Evolutionary conservation across 2,329 filamentous ascomycete species (phyloP).

Genomic region (Aspergillus pseudotamarii): DNA sequence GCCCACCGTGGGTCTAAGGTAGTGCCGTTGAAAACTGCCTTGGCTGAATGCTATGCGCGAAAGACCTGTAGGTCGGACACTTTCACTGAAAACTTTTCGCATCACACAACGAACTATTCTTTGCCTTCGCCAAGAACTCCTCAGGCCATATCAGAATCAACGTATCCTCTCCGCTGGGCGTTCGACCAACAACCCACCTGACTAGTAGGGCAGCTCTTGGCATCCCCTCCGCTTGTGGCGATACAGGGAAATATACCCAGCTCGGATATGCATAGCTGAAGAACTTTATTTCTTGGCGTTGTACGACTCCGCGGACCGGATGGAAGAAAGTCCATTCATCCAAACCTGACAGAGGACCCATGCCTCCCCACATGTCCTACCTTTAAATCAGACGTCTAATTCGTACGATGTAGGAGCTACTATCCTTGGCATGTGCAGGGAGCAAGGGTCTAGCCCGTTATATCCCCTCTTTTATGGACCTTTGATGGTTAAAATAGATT

Average conservation of each 20-base stretch:
- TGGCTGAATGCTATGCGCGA: accelerated
- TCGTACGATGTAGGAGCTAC: neutral
- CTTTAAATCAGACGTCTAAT: neutral
- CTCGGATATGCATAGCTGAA: neutral
- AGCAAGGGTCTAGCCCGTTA: neutral
- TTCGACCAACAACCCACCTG: neutral
- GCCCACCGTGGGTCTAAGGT: neutral
- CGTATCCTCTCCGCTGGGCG: neutral
- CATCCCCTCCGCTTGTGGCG: neutral
- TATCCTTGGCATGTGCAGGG: neutral
- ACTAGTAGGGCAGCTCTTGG: neutral
- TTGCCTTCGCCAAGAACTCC: neutral
- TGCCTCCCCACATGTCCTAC: neutral
- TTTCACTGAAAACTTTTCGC: neutral
- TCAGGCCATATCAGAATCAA: neutral
- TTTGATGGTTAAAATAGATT: neutral
- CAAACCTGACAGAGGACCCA: neutral
- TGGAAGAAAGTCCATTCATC: neutral
- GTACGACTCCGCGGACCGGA: neutral
- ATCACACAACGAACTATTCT: neutral
- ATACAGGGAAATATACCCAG: neutral
- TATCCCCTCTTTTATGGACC: too few species aligned
- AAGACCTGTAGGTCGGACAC: too few species aligned
- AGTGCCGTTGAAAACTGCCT: neutral
- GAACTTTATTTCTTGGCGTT: neutral